Conservation (phyloP, 257 asterid genomes). For the Solanum corneliomulleri region DNA sequence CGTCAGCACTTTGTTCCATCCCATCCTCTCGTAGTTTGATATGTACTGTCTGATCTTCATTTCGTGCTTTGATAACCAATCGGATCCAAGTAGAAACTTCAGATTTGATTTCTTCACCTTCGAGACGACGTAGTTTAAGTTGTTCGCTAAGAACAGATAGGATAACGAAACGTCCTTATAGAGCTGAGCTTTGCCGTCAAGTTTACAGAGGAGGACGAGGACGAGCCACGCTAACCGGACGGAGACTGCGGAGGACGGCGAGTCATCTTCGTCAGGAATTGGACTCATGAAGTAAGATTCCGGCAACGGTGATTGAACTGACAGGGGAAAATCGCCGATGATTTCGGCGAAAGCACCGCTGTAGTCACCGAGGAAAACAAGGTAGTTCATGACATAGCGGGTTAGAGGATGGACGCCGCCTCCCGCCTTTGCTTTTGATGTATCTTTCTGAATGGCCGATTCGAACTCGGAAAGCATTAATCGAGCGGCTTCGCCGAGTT, state of each 20-base stretch:
- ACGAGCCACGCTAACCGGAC: slow-evolving; percentile 61
- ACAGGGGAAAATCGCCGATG: slow-evolving; percentile 35
- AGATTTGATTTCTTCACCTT: slow-evolving; percentile 54
- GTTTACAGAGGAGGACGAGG: slow-evolving; percentile 73
- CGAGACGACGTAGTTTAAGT: slow-evolving; percentile 64
- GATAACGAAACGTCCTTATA: slow-evolving; percentile 60
- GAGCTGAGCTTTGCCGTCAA: slow-evolving; percentile 59
- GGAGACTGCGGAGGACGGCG: slow-evolving; percentile 30
- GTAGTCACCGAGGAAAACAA: slow-evolving; percentile 63
- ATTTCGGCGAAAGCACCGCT: slow-evolving; percentile 56
- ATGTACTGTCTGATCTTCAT: slow-evolving; percentile 40
- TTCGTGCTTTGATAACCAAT: slow-evolving; percentile 48
- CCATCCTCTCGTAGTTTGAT: slow-evolving; percentile 38
- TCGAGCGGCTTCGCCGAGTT: slow-evolving; percentile 59
- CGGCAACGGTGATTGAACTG: slow-evolving; percentile 40
- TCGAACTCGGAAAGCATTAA: slow-evolving; percentile 55
- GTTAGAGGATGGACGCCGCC: slow-evolving; percentile 82
- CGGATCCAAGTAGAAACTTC: slow-evolving; percentile 48
- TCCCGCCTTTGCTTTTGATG: slow-evolving; percentile 36
- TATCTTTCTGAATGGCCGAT: slow-evolving; percentile 68
- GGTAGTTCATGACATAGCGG: slow-evolving; percentile 84
- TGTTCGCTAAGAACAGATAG: slow-evolving; percentile 67
- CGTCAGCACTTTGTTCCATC: slow-evolving; percentile 36
- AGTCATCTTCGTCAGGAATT: not conserved
- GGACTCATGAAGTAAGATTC: slow-evolving; percentile 50